Evolutionary conservation across 495 filamentous ascomycete genomes (phyloP), one percentile per base, ranked within the genome.

Genomic region (Daldinia bambusicola): DNA sequence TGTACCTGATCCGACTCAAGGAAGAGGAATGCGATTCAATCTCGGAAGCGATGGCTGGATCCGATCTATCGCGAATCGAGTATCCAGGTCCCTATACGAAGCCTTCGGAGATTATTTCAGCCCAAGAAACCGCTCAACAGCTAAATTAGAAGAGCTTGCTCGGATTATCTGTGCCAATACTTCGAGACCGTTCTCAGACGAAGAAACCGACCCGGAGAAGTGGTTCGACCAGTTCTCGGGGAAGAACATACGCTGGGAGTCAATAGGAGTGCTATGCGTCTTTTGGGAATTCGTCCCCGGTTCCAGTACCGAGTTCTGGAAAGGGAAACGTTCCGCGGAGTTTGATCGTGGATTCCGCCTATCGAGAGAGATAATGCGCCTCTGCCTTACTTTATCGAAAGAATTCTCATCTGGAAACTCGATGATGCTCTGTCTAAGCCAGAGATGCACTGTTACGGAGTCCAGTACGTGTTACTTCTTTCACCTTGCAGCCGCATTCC

Each of bases 201-300:
- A 79, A 74, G 34, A 82, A 79, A 51, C 84, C 75, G 67, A 80
- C 69, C 60, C 77, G 48, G 13, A 80, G 73, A 3, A 58, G 20
- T 80, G 78, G 78, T 30, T 75, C 2, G 36, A 48, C 7, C 72
- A 72, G 30, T 88, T 86, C 37, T 85, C 83, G 0, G 88, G 86
- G 0, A 70, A 74, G 12, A 82, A 84, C 50, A 74, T 87, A 30
- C 84, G 88, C 9, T 91, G 88, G 88, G 89, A 91, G 74, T 75
- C 85, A 2, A 70, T 89, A 3, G 89, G 84, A 0, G 75, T 85
- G 37, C 75, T 90, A 0, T 83, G 88, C n/a, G 73, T 81, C 6
- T 76, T 83, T 41, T 84, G 83, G 59, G 86, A 71, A 32, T 74
- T 65, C 31, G 51, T 60, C 26, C 62, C 65, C 2, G 61, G 59